Base-by-base conservation (phyloP, 129 eudicot species). In the Saposhnikovia divaricata region DNA sequence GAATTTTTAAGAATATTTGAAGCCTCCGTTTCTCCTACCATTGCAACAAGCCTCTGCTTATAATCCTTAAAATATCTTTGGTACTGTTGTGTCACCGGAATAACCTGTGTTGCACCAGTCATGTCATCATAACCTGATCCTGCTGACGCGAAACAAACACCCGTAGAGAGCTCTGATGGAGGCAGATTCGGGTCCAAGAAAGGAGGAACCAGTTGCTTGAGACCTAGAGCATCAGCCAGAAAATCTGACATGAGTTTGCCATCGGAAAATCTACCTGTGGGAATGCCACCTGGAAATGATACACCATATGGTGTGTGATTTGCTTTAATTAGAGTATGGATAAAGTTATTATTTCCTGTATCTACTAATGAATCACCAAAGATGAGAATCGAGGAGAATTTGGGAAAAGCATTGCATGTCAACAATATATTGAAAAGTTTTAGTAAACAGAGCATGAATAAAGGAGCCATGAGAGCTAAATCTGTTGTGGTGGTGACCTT, bases 351-450 rank as follows among this genome's bases (percentile, higher is more conserved):
- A 45, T 80, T 80, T 25, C 82, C 82, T 3, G 82, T 80, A 48
- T 50, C 55, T 16, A 4, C 13, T 50, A 85, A 70, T 8, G 89
- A 88, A 80, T 88, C 91, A 1, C 91, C 89, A 12, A 88, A 88
- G 25, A 88, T 79, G 23, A 85, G 81, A 44, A 88, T 51, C 1
- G 89, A n/a, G 27, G n/a, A 74, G 40, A 74, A 74, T 11, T 74
- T 74, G 15, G 55, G 53, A 19, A 37, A 38, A 23, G 59, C 78
- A 46, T 74, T 74, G 61, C 61, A 25, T 46, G 78, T 10, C 59
- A 25, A 46, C 23, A 45, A 31, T 2, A 61, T 25, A 31, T n/a
- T 59, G 14, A 23, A 18, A 23, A 59, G 13, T 0, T 61, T 28
- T 2, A 61, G 15, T 9, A 25, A 61, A 61, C 16, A n/a, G 13